Base-by-base conservation (phyloP, 2,329 filamentous ascomycete genomes). In the Trichoderma atroviride region DNA sequence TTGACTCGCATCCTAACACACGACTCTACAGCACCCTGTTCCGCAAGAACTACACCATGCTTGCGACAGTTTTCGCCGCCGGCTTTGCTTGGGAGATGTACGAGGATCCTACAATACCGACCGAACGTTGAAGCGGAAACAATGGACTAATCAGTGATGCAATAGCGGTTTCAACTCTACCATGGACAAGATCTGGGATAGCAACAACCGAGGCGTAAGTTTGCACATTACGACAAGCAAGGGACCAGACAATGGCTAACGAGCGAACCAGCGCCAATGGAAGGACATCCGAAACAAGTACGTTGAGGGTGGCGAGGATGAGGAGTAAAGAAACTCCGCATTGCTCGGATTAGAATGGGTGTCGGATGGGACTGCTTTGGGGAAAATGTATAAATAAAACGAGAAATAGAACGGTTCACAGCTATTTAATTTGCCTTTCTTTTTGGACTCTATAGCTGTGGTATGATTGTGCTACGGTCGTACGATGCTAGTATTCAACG, bases 261-360 rank as follows among this genome's bases (percentile, higher is more conserved):
- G 11, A 33, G 53, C 35, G 52, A 64, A 61, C 35, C 73, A 98
- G 95, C 93, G 95, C 79, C 95, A 97, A 96, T 98, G 96, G 96
- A 97, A 97, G 88, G 96, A 99, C 82, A 97, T 99, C 86, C 95
- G 96, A 85, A 85, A 90, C 82, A 91, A 88, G 83, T 99, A 97
- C 83, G 82, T 97, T 77, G 83, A 92, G 83, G 86, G 86, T 70
- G 88, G 85, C 69, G 90, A 92, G 73, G 89, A 89, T 74, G 88
- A 90, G 73, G 89, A 91, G 78, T 77, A 75, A 64, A 70, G 74
- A 55, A 52, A 57, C 27, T 59, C 31, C 19, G 37, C 40, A 50
- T 56, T 68, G 73, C 71, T 73, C 67, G 70, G 69, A 58, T 55
- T 65, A 56, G 69, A 69, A 69, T 50, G 33, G 57, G 57, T 40